A percentile compares a stretch with the other conserved stretches of the same genome.
phyloP scores from a whole-genome alignment of 139 green algal genomes.

The Chlamydomonas incerta region DNA sequence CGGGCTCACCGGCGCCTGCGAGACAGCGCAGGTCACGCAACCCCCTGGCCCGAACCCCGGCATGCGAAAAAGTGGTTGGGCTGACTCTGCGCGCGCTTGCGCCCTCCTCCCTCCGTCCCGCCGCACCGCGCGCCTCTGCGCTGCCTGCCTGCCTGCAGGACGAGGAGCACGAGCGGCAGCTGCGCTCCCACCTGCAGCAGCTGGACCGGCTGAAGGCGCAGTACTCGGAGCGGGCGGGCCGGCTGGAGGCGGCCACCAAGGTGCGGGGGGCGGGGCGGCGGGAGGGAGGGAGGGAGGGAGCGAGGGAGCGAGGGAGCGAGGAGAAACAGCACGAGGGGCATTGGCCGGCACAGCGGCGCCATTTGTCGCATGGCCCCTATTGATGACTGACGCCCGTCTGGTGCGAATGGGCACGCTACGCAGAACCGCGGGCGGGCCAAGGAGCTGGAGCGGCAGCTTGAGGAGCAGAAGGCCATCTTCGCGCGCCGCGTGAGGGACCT shows the following conservation, averaged over 20 bases:
- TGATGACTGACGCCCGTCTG: background rate
- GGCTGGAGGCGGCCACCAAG: constrained; percentile 44
- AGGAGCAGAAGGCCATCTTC: constrained; percentile 61
- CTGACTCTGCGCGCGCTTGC: no score
- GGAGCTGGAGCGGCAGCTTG: constrained; percentile 63
- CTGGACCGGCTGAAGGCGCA: constrained; percentile 63
- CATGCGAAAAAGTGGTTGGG: no score
- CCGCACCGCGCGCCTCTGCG: no score
- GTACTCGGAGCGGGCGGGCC: constrained; percentile 54
- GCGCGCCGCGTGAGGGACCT: constrained; percentile 51
- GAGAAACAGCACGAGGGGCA: no score
- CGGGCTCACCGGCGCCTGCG: no score
- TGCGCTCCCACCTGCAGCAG: constrained; percentile 65
- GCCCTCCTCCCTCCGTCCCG: no score
- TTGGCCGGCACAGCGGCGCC: no score
- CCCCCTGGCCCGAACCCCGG: no score
- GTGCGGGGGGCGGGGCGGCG: background rate
- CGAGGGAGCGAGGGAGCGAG: background rate
- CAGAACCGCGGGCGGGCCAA: constrained; percentile 32
- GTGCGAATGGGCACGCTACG: background rate
- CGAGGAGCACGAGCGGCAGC: constrained; percentile 62
- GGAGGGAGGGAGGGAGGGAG: no score
- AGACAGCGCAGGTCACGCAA: no score
- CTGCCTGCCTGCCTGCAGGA: constrained; percentile 39
- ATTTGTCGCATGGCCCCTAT: no score